Percentiles rank a stretch among this genome's conserved stretches.
phyloP scores from a whole-genome alignment of 805 yeast species.

The Saccharomyces paradoxus region DNA sequence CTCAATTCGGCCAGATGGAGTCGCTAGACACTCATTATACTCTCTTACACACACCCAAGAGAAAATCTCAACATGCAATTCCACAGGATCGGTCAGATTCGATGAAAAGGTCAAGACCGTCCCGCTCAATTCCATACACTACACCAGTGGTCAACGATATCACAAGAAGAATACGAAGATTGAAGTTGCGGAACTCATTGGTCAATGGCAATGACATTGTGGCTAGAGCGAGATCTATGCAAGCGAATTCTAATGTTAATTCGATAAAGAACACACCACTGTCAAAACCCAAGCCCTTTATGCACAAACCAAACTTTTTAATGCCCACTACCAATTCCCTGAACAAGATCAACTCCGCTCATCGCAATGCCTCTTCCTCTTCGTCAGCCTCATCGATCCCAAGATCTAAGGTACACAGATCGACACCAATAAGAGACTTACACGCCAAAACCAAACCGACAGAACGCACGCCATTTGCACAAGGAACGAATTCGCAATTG shows the following conservation, averaged over 20 bases:
- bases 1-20: slow-evolving; percentile 28
- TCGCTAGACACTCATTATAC: slow-evolving; percentile 30
- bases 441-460: neutral
- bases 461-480: neutral
- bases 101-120: slow-evolving; percentile 7
- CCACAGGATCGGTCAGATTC: slow-evolving; percentile 2
- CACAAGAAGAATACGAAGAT: slow-evolving; percentile 22
- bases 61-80: neutral
- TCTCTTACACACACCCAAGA: slow-evolving; percentile 7
- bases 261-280: slow-evolving; percentile 14
- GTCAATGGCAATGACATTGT: slow-evolving; percentile 1
- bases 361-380: slow-evolving; percentile 1
- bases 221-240: slow-evolving; percentile 1
- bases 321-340: slow-evolving; percentile 21
- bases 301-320: slow-evolving; percentile 20
- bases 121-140: neutral
- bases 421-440: neutral
- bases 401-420: neutral
- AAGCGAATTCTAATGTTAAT: slow-evolving; percentile 6
- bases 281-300: slow-evolving; percentile 10
- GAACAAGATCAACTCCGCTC: slow-evolving; percentile 7
- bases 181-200: slow-evolving; percentile 14
- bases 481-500: neutral
- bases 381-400: neutral
- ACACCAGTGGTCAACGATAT: slow-evolving; percentile 15